phyloP scores from a whole-genome alignment of 495 filamentous ascomycete genomes.

The Hypomontagnella monticulosa region DNA sequence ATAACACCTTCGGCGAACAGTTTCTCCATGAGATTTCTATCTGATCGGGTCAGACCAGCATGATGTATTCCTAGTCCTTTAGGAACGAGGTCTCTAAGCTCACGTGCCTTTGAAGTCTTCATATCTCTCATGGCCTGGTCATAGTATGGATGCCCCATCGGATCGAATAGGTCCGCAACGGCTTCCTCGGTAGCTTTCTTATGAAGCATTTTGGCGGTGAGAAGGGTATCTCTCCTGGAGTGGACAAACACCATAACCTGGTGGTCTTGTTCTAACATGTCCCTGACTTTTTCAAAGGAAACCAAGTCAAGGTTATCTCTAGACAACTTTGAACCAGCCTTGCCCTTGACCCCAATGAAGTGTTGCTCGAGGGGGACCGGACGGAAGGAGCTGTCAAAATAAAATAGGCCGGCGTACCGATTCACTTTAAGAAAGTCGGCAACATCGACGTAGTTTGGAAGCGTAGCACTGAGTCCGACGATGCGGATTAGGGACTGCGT shows the following conservation, averaged over 20 bases:
- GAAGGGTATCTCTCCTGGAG: conserved; percentile 91
- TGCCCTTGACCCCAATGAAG: conserved; percentile 96
- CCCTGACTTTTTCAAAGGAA: conserved; percentile 92
- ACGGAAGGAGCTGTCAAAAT: conserved; percentile 95
- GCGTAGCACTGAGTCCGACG: conserved; percentile 91
- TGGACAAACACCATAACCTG: conserved; percentile 99
- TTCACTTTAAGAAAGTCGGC: conserved; percentile 97
- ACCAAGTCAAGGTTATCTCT: conserved; percentile 87
- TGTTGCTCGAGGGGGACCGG: conserved; percentile 97
- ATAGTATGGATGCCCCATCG: conserved; percentile 73
- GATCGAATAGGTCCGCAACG: conserved; percentile 83
- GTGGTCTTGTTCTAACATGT: conserved; percentile 86
- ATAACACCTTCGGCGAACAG: conserved; percentile 89
- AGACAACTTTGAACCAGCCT: conserved; percentile 77
- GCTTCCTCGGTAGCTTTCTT: conserved; percentile 85
- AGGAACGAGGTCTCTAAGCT: conserved; percentile 86
- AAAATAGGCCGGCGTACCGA: conserved; percentile 90
- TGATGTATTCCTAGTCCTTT: conserved; percentile 96
- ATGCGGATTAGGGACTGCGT: conserved; percentile 97
- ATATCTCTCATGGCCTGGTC: conserved; percentile 80
- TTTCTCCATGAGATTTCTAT: conserved; percentile 91
- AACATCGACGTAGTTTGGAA: conserved; percentile 96
- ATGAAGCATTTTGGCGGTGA: conserved; percentile 83
- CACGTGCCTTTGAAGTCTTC: conserved; percentile 80
- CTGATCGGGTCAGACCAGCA: conserved; percentile 91